Percentiles rank a stretch among this genome's conserved stretches.
Evolutionary conservation across 2,329 filamentous ascomycete genomes (phyloP).

Genomic region (Lojkania enalia): DNA sequence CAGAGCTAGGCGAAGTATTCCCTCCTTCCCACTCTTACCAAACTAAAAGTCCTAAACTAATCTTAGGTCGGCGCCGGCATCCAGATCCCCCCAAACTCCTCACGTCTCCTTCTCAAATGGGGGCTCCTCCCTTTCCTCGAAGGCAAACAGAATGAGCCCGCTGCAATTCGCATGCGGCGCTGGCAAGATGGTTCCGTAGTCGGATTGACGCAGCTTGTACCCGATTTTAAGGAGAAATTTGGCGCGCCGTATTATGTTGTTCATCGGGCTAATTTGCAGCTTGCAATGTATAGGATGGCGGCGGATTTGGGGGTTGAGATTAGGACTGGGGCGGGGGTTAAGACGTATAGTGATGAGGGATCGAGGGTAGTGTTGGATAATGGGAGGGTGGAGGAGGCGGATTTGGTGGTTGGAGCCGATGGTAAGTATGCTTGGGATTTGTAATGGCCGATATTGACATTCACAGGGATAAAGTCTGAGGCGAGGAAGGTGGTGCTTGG

Average conservation of each 20-base stretch:
- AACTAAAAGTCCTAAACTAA: background rate
- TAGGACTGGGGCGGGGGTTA: constrained; percentile 14
- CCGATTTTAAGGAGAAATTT: constrained; percentile 51
- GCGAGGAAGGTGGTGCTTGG: constrained; percentile 18
- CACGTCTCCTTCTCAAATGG: constrained; percentile 53
- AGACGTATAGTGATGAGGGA: constrained; percentile 10
- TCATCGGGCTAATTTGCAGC: constrained; percentile 25
- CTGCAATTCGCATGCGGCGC: constrained; percentile 53
- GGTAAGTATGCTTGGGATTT: constrained; percentile 56
- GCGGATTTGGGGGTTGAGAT: constrained; percentile 20
- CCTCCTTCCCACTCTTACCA: background rate
- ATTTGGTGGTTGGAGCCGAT: constrained; percentile 26
- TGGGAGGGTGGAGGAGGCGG: constrained; percentile 46
- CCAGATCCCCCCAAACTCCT: constrained; percentile 34
- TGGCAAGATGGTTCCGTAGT: constrained; percentile 54
- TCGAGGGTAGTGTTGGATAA: constrained; percentile 34
- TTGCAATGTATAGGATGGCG: constrained; percentile 19
- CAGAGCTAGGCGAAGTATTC: constrained; percentile 18
- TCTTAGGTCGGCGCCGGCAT: constrained; percentile 26
- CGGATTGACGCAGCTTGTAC: constrained; percentile 54
- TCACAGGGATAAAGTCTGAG: constrained; percentile 22
- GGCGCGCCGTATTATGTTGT: constrained; percentile 25
- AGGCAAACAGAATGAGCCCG: constrained; percentile 41
- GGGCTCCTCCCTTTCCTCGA: constrained; percentile 38
- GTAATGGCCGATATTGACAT: constrained; percentile 39